phyloP scores from a whole-genome alignment of 495 filamentous ascomycete species.

The Penicillium turbatum region DNA sequence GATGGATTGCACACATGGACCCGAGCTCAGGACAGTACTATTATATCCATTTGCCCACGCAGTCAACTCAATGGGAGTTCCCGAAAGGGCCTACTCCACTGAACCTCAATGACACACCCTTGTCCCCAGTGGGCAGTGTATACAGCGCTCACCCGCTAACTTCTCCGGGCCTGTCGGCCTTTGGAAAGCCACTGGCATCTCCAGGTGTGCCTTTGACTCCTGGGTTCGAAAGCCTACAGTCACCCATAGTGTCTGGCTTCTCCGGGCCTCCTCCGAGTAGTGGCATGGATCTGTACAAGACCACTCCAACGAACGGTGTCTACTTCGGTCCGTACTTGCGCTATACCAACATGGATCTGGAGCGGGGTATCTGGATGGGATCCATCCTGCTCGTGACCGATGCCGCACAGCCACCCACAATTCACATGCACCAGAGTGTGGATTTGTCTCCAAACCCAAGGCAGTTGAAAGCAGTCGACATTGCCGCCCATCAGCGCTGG shows the following conservation, averaged over 20 bases:
- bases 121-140: conserved; percentile 75
- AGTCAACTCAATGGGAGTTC: conserved; percentile 98
- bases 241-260: conserved; percentile 64
- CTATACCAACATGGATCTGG: conserved; percentile 96
- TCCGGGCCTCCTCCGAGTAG: conserved; percentile 78
- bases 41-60: conserved; percentile 94
- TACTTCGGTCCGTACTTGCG: conserved; percentile 96
- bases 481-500: conserved; percentile 87
- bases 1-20: conserved; percentile 97
- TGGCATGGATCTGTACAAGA: conserved; percentile 88
- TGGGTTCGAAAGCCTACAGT: conserved; percentile 69
- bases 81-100: conserved; percentile 86
- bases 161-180: conserved; percentile 64
- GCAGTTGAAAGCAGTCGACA: conserved; percentile 78
- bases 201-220: conserved; percentile 71
- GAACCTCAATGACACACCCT: conserved; percentile 67
- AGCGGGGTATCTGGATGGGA: conserved; percentile 85
- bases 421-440: conserved; percentile 87
- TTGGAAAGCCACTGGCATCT: conserved; percentile 72
- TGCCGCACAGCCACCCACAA: conserved; percentile 88
- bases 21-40: conserved; percentile 96
- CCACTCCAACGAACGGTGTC: conserved; percentile 91
- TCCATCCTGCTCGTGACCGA: conserved; percentile 83
- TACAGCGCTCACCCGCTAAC: conserved; percentile 69
- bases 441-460: conserved; percentile 92